A percentile compares a stretch with the other conserved stretches of the same genome.
These are phyloP conservation scores for Mortierella sp. DNA, from an alignment of 371 early-diverging fungal genomes.

Conservation along the genomic window DNA sequence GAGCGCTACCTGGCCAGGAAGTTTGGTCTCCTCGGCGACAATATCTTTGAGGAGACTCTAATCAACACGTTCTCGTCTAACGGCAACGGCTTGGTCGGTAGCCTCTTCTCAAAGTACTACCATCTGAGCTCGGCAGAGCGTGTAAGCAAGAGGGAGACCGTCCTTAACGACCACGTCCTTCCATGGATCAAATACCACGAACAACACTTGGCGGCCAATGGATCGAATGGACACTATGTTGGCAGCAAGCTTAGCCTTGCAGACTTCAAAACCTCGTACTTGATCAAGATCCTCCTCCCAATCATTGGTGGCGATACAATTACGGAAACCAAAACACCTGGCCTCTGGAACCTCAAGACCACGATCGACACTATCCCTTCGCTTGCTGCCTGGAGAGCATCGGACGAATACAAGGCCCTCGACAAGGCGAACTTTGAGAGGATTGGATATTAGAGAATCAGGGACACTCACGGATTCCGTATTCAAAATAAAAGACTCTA, in stretches of 20 bases:
- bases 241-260: slow-evolving; percentile 17
- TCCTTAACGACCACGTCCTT: background rate
- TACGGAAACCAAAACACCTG: slow-evolving; percentile 22
- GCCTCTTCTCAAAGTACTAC: background rate
- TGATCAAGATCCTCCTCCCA: slow-evolving; percentile 2
- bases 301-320: slow-evolving; percentile 9
- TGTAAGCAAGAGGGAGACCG: slow-evolving; percentile 10
- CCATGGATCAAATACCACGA: slow-evolving; percentile 21
- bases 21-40: slow-evolving; percentile 23
- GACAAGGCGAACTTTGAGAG: slow-evolving; percentile 13
- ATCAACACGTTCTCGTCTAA: slow-evolving; percentile 11
- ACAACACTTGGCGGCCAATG: slow-evolving; percentile 15
- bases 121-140: background rate
- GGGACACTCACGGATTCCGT: too few relatives aligned
- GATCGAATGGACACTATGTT: slow-evolving; percentile 33
- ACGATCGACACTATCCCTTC: slow-evolving; percentile 1
- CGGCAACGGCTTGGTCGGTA: background rate
- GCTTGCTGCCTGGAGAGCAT: slow-evolving; percentile 11
- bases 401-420: slow-evolving; percentile 18
- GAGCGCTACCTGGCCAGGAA: slow-evolving; percentile 38
- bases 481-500: too few relatives aligned
- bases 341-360: slow-evolving; percentile 18
- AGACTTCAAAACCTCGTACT: slow-evolving; percentile 9
- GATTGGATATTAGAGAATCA: too few relatives aligned
- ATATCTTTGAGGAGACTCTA: slow-evolving; percentile 19